Base-by-base conservation (phyloP, 306 rosid genomes). In the Sindora glabra region DNA sequence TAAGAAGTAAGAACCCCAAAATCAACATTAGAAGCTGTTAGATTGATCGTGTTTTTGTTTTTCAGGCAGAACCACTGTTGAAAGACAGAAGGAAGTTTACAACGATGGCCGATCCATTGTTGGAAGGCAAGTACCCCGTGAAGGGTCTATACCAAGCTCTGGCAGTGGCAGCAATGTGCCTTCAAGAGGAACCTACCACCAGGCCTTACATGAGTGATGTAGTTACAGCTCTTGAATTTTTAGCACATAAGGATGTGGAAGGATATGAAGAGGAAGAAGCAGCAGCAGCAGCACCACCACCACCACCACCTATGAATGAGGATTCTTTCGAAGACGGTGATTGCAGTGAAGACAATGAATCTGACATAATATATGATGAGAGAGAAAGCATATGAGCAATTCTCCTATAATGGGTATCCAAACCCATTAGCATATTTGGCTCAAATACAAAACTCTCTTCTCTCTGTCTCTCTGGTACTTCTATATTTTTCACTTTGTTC, bases 121-220 rank as follows among this genome's bases (percentile, higher is more conserved):
- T 91, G 25, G 38, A 74, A 70, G 89, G 79, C 22, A 73, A 79
- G 3, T 91, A 71, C 60, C 92, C 96, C 5, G 56, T 63, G 39
- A 88, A 84, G 67, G 89, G 79, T 39, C 76, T 91, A 14, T 76
- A 74, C 73, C 98, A 88, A 81, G 98, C 98, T 67, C 74, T 91
- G 24, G 96, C 96, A 64, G 85, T 91, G 29, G 98, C 98, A 56
- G 92, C 87, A 30, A 91, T 91, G 96, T 91, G 98, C 59, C 84
- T 88, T 13, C 91, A 81, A 42, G 95, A 88, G 36, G 92, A 91
- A 72, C 89, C 87, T 27, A 41, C 49, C 24, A 80, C 84, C 0
- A 54, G 98, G 24, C 98, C 96, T 48, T 40, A 87, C 60, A 91
- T 91, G 34, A 76, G 96, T 32, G 96, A 91, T 1, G 96, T 85